Conservation (phyloP, 176 grass and related monocot species). For the Cymbopogon citratus region DNA sequence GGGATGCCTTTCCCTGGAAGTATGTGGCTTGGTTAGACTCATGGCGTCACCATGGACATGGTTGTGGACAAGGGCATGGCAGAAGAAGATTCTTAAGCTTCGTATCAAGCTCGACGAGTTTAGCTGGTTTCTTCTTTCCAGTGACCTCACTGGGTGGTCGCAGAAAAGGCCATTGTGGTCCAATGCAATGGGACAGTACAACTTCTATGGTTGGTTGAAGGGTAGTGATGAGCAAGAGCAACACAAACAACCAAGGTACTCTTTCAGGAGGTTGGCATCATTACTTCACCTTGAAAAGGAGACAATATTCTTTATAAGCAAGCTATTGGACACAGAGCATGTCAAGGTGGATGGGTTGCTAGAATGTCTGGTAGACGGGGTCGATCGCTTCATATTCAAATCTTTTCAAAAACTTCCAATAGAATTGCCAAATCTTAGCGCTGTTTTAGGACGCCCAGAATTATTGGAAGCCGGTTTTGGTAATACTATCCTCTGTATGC, state of each 20-base stretch:
- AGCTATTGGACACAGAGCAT: too few relatives aligned
- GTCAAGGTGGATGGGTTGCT: too few relatives aligned
- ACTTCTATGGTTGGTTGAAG: background rate
- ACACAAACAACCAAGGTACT: background rate
- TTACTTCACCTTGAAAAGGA: background rate
- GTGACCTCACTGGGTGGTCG: background rate
- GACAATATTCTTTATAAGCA: background rate
- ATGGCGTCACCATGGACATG: background rate
- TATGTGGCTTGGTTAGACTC: background rate
- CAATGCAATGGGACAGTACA: background rate
- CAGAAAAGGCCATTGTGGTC: background rate
- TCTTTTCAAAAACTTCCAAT: too few relatives aligned
- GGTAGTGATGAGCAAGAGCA: background rate
- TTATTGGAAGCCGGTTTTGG: background rate
- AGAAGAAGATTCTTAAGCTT: too few relatives aligned
- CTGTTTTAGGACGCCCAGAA: background rate
- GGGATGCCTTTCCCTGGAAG: background rate
- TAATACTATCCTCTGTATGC: background rate
- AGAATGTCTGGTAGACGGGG: too few relatives aligned
- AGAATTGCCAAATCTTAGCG: background rate
- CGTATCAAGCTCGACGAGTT: background rate
- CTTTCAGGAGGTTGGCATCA: background rate
- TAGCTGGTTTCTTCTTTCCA: background rate
- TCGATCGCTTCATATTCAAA: too few relatives aligned
- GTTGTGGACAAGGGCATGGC: background rate